phyloP scores from a whole-genome alignment of 1,284 basidiomycete species.

The Austroboletus olivaceoglutinosus region DNA sequence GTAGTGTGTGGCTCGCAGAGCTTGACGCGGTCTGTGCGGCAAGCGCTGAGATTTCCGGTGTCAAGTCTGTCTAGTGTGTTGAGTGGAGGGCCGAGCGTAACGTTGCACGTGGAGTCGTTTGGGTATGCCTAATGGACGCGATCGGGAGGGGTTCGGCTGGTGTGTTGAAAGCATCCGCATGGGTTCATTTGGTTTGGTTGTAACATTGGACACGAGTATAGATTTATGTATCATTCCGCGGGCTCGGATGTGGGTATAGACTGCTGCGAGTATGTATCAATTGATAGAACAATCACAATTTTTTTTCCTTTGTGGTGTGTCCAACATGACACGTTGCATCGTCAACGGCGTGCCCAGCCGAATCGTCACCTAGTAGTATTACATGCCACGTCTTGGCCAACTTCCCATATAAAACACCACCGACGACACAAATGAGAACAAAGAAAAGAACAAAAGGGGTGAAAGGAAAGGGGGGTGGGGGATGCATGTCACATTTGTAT shows the following conservation, averaged over 20 bases:
- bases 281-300: too few species aligned
- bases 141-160: too few species aligned
- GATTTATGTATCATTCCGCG: too few species aligned
- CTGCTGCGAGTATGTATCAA: too few species aligned
- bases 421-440: not conserved
- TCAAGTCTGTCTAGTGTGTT: conserved; percentile 37
- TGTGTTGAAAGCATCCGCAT: too few species aligned
- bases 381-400: not conserved
- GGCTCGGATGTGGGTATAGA: too few species aligned
- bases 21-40: conserved; percentile 39
- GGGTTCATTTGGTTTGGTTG: too few species aligned
- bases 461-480: not conserved
- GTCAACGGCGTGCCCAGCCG: too few species aligned
- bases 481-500: conserved; percentile 4
- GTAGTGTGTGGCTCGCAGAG: conserved; percentile 49
- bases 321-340: too few species aligned
- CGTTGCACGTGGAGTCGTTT: conserved; percentile 49
- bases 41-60: conserved; percentile 38
- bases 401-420: not conserved
- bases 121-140: conserved; percentile 35
- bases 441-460: not conserved
- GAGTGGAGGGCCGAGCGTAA: conserved; percentile 45
- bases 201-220: too few species aligned
- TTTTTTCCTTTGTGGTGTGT: too few species aligned
- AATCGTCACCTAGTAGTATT: not conserved